Conservation (phyloP, 2,329 filamentous ascomycete species). For the Cryphonectria parasitica region DNA sequence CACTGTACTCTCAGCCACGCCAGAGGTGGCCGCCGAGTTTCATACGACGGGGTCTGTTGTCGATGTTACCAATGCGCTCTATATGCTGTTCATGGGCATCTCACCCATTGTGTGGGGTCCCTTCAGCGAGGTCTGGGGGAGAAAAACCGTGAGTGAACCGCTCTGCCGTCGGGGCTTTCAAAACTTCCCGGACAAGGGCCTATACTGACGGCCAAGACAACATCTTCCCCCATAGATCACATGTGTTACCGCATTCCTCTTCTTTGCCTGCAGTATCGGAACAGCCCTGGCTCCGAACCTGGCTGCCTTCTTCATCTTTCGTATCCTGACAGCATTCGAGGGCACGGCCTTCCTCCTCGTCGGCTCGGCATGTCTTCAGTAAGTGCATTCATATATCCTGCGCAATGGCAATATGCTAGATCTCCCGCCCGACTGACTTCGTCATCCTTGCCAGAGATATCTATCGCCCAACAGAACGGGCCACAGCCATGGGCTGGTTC, state of each 20-base stretch:
- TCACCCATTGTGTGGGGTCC: conserved; percentile 69
- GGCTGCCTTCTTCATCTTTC: conserved; percentile 68
- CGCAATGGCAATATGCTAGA: too few species aligned
- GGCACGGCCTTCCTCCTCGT: conserved; percentile 71
- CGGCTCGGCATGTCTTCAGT: conserved; percentile 65
- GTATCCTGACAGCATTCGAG: conserved; percentile 71
- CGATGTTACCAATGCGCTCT: conserved; percentile 70
- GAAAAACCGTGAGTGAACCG: conserved; percentile 47
- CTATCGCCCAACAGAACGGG: conserved; percentile 64
- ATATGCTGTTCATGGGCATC: conserved; percentile 72
- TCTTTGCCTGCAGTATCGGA: conserved; percentile 66
- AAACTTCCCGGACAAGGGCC: neutral
- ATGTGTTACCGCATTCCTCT: conserved; percentile 58
- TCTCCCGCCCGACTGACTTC: too few species aligned
- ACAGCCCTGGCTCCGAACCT: conserved; percentile 70
- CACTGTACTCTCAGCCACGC: conserved; percentile 65
- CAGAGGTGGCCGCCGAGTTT: conserved; percentile 65
- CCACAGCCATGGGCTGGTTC: conserved; percentile 70
- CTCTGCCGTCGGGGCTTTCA: too few species aligned
- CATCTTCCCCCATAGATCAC: conserved; percentile 47
- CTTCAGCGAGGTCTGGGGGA: conserved; percentile 61
- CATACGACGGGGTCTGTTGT: conserved; percentile 64
- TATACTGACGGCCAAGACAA: conserved; percentile 11
- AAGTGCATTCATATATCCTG: conserved; percentile 17
- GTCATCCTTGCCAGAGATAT: conserved; percentile 44